phyloP scores from a whole-genome alignment of 176 grass and related monocot species.

The maize (Zea mays) region DNA sequence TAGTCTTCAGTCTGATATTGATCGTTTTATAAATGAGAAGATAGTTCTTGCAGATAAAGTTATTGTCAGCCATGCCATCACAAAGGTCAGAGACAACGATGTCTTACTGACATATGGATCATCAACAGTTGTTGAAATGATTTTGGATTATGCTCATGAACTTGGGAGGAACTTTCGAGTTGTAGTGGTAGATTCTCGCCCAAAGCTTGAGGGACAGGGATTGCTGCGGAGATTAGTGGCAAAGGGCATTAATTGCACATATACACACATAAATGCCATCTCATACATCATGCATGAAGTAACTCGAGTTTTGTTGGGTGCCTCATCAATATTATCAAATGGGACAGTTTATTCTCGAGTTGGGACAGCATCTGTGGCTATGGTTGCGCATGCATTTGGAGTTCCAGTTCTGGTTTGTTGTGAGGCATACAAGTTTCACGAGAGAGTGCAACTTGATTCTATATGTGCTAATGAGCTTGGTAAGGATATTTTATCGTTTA shows the following conservation, averaged over 20 bases:
- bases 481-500: conserved; percentile 31
- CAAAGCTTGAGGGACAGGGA: conserved; percentile 83
- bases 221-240: conserved; percentile 67
- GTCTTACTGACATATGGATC: conserved; percentile 82
- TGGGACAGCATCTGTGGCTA: conserved; percentile 85
- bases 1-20: conserved; percentile 86
- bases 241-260: conserved; percentile 84
- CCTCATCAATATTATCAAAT: conserved; percentile 79
- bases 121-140: conserved; percentile 92
- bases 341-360: conserved; percentile 94
- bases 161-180: conserved; percentile 80
- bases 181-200: conserved; percentile 84
- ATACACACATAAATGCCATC: conserved; percentile 88
- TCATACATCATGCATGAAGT: conserved; percentile 98
- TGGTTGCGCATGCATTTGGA: conserved; percentile 84
- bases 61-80: conserved; percentile 79
- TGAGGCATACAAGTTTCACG: conserved; percentile 94
- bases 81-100: conserved; percentile 93
- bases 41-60: conserved; percentile 85
- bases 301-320: conserved; percentile 82
- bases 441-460: conserved; percentile 97
- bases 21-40: conserved; percentile 88
- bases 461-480: conserved; percentile 93
- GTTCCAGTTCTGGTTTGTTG: conserved; percentile 91
- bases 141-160: conserved; percentile 76